phyloP scores from a whole-genome alignment of 2,329 filamentous ascomycete genomes.

The Cryphonectria japonica region DNA sequence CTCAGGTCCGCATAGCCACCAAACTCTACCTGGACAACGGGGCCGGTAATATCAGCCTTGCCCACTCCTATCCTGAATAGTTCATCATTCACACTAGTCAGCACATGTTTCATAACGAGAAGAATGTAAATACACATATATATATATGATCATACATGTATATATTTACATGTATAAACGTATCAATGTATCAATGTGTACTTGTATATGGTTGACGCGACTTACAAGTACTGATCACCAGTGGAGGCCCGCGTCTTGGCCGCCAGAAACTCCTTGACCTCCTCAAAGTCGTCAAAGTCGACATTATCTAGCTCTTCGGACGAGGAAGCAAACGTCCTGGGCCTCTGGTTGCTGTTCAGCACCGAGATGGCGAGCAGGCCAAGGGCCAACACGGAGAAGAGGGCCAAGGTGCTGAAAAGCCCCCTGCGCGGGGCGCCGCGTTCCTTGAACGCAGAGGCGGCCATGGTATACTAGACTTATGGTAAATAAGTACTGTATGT shows the following conservation, averaged over 20 bases:
- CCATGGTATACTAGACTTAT: slow-evolving; percentile 12
- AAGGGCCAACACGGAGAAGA: slow-evolving; percentile 24
- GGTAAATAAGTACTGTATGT: background rate
- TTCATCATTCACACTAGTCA: slow-evolving; percentile 2
- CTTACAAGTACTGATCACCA: slow-evolving; percentile 29
- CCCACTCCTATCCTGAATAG: slow-evolving; percentile 51
- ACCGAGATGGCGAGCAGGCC: slow-evolving; percentile 25
- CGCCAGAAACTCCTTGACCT: slow-evolving; percentile 24
- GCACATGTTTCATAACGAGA: background rate
- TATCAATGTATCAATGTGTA: background rate
- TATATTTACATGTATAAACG: background rate
- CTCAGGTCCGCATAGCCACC: slow-evolving; percentile 90
- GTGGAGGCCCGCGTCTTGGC: slow-evolving; percentile 26
- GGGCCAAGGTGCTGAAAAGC: slow-evolving; percentile 19
- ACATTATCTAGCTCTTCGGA: slow-evolving; percentile 21
- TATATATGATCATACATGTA: too few relatives aligned
- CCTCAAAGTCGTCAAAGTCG: slow-evolving; percentile 24
- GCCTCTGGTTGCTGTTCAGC: slow-evolving; percentile 21
- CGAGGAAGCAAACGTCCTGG: background rate
- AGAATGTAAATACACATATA: too few relatives aligned
- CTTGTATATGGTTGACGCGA: background rate
- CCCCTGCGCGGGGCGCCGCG: slow-evolving; percentile 22
- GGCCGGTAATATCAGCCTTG: slow-evolving; percentile 66
- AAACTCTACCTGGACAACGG: slow-evolving; percentile 87
- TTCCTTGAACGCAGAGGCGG: slow-evolving; percentile 8